Evolutionary conservation across 495 filamentous ascomycete species (phyloP).

Genomic region (Podospora tetraspora): DNA sequence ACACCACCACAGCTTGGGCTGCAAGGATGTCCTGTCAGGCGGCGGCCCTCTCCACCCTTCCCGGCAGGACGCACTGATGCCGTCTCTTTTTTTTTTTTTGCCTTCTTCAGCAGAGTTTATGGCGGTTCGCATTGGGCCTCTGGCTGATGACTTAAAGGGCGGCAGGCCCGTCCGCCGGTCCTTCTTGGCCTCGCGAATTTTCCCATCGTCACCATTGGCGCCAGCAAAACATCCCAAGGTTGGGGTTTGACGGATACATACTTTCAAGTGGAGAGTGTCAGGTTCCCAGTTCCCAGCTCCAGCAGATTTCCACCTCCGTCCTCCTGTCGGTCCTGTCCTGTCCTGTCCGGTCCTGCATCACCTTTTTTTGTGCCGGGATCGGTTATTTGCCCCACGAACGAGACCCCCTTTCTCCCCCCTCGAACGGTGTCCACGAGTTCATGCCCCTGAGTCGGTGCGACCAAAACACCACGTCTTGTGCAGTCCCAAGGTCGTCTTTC

Average conservation of each 20-base stretch:
- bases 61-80: not conserved
- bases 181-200: not conserved
- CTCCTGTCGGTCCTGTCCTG: not conserved
- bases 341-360: constrained; percentile 4
- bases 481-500: constrained; percentile 6
- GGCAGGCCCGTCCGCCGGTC: not conserved
- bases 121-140: not conserved
- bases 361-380: constrained; percentile 10
- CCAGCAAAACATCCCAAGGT: not conserved
- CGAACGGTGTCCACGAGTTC: not conserved
- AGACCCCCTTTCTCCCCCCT: constrained; percentile 3
- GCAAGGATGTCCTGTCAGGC: constrained; percentile 1
- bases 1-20: not conserved
- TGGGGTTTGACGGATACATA: not conserved
- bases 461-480: constrained; percentile 5
- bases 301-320: too few relatives aligned
- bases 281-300: not conserved
- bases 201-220: not conserved
- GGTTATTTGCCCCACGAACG: constrained; percentile 1
- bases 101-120: not conserved
- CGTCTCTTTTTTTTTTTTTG: not conserved
- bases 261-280: not conserved
- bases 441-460: constrained; percentile 6
- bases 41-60: constrained; percentile 3
- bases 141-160: not conserved